Base-by-base conservation (phyloP, 768 basidiomycete genomes). In the Calocybe gangraenosa region DNA sequence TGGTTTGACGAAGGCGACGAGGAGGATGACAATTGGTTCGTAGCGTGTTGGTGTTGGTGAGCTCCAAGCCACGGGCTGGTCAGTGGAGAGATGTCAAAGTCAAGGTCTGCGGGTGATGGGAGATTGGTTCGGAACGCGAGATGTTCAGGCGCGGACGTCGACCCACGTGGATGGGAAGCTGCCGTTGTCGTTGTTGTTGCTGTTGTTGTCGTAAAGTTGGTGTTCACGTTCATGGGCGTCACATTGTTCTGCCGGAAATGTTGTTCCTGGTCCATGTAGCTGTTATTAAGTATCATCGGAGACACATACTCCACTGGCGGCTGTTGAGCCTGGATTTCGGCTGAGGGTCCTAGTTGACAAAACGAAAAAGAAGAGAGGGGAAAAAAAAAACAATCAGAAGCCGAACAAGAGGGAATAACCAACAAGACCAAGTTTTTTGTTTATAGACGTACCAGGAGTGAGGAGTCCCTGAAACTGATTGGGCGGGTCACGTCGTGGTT, bases 21-120 rank as follows among this genome's bases (percentile, higher is more conserved):
- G 5, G 59, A 44, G 6, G 52, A 21, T 20, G 56, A 40, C 19
- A 46, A 40, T 47, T 48, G 39, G 20, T 34, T 44, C 44, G 52
- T 46, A 30, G 37, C 55, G 30, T 69, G 67, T 19, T 73, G 71
- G 36, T 70, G 67, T 21, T 73, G 70, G 41, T 76, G 71, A 28
- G 25, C 25, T 3, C 80, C 84, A 0, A 91, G 71, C 85, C 87
- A 89, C 1, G 87, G 87, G 52, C 87, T 89, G 0, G 86, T 86
- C 17, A 91, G 66, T 0, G 88, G 87, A 1, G 86, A 87, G 38
- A 91, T 79, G 49, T 91, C 84, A 47, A 82, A 73, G 47, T 84
- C 86, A 20, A 85, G 62, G 44, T 86, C 80, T 17, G 69, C 63
- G 0, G 74, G 68, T 14, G 73, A 72, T 2, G 71, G 65, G 10